Conservation (phyloP, 2,329 filamentous ascomycete genomes). For the Emergomyces pasteurianus region DNA sequence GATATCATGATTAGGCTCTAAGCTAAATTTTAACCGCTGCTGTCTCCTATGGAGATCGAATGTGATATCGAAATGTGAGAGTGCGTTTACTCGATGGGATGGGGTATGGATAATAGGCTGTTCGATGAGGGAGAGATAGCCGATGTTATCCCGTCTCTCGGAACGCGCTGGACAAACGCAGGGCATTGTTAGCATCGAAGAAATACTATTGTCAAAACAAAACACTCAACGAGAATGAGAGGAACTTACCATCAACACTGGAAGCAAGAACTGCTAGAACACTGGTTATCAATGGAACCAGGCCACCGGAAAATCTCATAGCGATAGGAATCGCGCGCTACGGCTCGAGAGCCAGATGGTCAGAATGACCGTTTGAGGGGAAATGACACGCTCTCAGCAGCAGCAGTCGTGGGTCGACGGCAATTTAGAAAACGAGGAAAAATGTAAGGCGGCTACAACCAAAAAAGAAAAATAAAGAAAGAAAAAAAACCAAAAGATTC, state of each 20-base stretch:
- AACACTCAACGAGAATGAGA: not conserved
- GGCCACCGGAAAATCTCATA: conserved; percentile 18
- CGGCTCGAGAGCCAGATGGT: conserved; percentile 3
- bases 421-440: not conserved
- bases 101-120: conserved; percentile 66
- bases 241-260: conserved; percentile 12
- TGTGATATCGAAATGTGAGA: conserved; percentile 72
- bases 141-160: conserved; percentile 61
- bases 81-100: conserved; percentile 64
- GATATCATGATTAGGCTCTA: conserved; percentile 88
- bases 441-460: too few species aligned
- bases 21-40: conserved; percentile 61
- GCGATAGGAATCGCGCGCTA: conserved; percentile 6
- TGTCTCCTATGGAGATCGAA: conserved; percentile 59
- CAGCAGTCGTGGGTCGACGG: not conserved
- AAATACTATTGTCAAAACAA: not conserved
- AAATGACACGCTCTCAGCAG: not conserved
- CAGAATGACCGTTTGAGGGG: not conserved
- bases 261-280: conserved; percentile 15
- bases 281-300: conserved; percentile 18
- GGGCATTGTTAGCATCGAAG: conserved; percentile 1
- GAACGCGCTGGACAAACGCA: conserved; percentile 50
- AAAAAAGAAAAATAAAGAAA: not conserved
- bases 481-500: not conserved
- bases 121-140: conserved; percentile 59